Conservation (phyloP, 2,329 filamentous ascomycete species). For the Aspergillus sp. region DNA sequence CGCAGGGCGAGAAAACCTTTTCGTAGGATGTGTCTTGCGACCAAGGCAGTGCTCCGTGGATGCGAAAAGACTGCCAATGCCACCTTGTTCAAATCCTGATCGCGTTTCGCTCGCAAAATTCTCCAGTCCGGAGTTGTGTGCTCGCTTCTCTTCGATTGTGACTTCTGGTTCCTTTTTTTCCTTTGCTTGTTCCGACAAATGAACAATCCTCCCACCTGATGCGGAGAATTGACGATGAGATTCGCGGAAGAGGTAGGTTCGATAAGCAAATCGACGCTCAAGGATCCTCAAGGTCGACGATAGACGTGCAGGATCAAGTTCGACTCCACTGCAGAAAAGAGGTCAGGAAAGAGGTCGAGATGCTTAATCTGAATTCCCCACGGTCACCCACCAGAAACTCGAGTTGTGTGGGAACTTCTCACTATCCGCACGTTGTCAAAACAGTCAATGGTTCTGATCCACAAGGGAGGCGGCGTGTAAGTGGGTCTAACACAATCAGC, state of each 20-base stretch:
- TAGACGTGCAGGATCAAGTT: slow-evolving; percentile 25
- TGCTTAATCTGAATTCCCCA: slow-evolving; percentile 43
- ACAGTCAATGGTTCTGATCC: slow-evolving; percentile 42
- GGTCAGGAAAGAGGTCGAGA: slow-evolving; percentile 32
- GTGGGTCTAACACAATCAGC: slow-evolving; percentile 43
- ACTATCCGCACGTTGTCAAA: slow-evolving; percentile 46
- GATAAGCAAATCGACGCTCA: slow-evolving; percentile 18
- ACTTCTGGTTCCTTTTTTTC: slow-evolving; percentile 19
- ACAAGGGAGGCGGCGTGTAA: slow-evolving; percentile 41
- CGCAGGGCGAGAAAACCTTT: slow-evolving; percentile 22
- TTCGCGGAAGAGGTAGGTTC: slow-evolving; percentile 12
- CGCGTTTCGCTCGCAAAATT: slow-evolving; percentile 13
- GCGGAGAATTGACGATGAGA: slow-evolving; percentile 21
- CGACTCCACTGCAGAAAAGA: slow-evolving; percentile 37
- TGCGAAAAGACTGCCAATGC: slow-evolving; percentile 17
- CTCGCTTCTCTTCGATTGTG: slow-evolving; percentile 10
- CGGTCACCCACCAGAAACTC: slow-evolving; percentile 42
- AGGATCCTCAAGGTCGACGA: slow-evolving; percentile 18
- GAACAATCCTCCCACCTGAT: slow-evolving; percentile 11
- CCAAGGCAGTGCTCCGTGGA: slow-evolving; percentile 11
- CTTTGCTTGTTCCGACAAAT: slow-evolving; percentile 20
- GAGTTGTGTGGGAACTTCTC: slow-evolving; percentile 42
- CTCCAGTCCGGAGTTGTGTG: slow-evolving; percentile 14
- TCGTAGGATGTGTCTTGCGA: slow-evolving; percentile 18
- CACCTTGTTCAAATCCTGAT: slow-evolving; percentile 13